phyloP scores from a whole-genome alignment of 2,329 filamentous ascomycete species.

The Karstenula rhodostoma region DNA sequence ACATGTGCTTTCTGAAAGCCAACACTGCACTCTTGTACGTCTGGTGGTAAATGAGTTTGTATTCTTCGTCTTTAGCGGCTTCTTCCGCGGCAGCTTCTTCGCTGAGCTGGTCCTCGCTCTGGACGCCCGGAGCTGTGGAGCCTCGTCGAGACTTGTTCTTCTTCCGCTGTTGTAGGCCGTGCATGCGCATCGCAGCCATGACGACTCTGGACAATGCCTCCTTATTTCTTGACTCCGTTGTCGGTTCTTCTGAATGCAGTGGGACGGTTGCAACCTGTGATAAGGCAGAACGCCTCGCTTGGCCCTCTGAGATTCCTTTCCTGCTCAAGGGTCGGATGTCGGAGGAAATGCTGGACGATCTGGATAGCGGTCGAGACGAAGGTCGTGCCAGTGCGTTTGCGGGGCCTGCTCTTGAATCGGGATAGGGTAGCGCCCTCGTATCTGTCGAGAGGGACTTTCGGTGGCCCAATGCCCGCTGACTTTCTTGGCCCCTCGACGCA shows the following conservation, averaged over 20 bases:
- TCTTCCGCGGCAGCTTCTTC: constrained; percentile 38
- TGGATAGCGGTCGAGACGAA: constrained; percentile 35
- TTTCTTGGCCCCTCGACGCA: constrained; percentile 44
- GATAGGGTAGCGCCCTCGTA: constrained; percentile 26
- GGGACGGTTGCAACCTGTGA: constrained; percentile 46
- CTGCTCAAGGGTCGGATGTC: constrained; percentile 42
- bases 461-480: constrained; percentile 38
- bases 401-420: constrained; percentile 37
- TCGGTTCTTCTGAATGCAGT: constrained; percentile 40
- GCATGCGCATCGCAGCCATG: constrained; percentile 62
- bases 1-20: constrained; percentile 55
- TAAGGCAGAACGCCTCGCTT: constrained; percentile 40
- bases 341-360: constrained; percentile 44
- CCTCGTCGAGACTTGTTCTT: constrained; percentile 38
- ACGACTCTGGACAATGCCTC: constrained; percentile 59
- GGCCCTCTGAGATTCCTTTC: constrained; percentile 36
- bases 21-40: constrained; percentile 59
- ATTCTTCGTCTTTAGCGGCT: constrained; percentile 57
- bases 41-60: constrained; percentile 62
- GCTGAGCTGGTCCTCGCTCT: constrained; percentile 22
- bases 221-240: constrained; percentile 56
- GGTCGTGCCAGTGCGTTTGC: constrained; percentile 34
- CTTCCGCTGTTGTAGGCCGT: constrained; percentile 57
- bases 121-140: constrained; percentile 32
- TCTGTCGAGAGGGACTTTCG: constrained; percentile 45